These are phyloP conservation scores for Vitis labrusca DNA, from an alignment of 164 flowering plant genomes.

Conservation along the genomic window DNA sequence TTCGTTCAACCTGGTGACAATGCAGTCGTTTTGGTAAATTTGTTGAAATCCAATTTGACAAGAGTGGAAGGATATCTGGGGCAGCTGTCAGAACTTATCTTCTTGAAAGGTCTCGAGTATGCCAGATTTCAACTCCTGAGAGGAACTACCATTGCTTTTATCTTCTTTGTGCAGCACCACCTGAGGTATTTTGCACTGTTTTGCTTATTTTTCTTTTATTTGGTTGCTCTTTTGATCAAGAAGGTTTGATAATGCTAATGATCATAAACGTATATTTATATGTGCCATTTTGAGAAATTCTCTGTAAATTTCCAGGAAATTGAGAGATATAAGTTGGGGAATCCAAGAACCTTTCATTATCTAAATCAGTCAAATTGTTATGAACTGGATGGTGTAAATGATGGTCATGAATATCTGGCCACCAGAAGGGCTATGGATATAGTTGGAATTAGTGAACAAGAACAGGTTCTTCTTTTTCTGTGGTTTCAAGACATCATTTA, in stretches of 20 bases:
- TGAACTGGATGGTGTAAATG: constrained; percentile 23
- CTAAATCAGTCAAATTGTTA: constrained; percentile 23
- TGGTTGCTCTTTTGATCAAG: background rate
- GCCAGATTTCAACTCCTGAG: constrained; percentile 26
- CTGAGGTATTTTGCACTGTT: constrained; percentile 14
- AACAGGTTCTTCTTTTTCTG: constrained; percentile 14
- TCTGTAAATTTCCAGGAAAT: constrained; percentile 7
- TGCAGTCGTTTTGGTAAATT: constrained; percentile 28
- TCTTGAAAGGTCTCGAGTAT: constrained; percentile 24
- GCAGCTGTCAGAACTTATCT: constrained; percentile 22
- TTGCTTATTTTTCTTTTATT: background rate
- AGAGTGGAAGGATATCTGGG: constrained; percentile 24
- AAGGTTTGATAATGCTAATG: too few relatives aligned
- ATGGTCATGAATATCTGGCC: constrained; percentile 24
- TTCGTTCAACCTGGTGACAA: background rate
- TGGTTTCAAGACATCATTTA: background rate
- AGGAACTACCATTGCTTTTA: constrained; percentile 28
- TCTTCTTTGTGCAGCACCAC: constrained; percentile 26
- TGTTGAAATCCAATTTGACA: constrained; percentile 28
- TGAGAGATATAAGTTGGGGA: constrained; percentile 19
- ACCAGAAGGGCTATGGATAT: constrained; percentile 28
- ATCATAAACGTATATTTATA: background rate
- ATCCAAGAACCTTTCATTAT: constrained; percentile 21
- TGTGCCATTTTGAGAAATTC: background rate
- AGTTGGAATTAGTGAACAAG: constrained; percentile 25